phyloP scores from a whole-genome alignment of 108 stramenopile genomes.

The Cyclostephanos tholiformis region DNA sequence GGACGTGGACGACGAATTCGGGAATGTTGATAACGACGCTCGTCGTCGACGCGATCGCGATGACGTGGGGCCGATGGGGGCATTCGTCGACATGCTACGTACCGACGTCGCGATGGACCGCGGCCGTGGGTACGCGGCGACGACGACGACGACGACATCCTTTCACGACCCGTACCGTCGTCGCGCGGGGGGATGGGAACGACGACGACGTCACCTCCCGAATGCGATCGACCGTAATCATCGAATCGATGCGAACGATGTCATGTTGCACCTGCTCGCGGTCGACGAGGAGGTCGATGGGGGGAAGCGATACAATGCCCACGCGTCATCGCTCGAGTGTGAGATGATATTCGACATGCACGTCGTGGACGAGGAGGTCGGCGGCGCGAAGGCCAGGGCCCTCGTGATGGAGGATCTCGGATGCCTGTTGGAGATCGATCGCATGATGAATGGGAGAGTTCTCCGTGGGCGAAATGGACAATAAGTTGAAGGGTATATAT shows the following conservation, averaged over 20 bases:
- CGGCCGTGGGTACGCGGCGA: not conserved
- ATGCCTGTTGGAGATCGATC: constrained; percentile 43
- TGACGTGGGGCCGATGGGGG: constrained; percentile 22
- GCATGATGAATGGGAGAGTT: constrained; percentile 20
- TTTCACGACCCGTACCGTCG: too few species aligned
- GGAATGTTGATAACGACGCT: constrained; percentile 2
- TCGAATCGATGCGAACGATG: constrained; percentile 18
- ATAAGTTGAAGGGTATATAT: too few species aligned
- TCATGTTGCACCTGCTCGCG: constrained; percentile 35
- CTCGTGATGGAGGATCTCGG: constrained; percentile 40
- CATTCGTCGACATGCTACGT: constrained; percentile 33
- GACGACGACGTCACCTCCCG: constrained; percentile 13
- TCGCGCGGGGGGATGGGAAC: constrained; percentile 3
- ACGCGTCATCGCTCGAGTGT: constrained; percentile 18
- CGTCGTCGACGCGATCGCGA: constrained; percentile 7
- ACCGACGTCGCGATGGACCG: constrained; percentile 40
- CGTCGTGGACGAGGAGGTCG: constrained; percentile 30
- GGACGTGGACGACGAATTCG: constrained; percentile 36
- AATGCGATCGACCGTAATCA: constrained; percentile 2
- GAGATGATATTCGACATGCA: constrained; percentile 33
- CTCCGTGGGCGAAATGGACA: too few species aligned
- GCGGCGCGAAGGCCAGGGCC: constrained; percentile 38
- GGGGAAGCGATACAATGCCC: constrained; percentile 15
- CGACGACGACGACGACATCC: not conserved
- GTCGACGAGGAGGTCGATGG: constrained; percentile 46